Base-by-base conservation (phyloP, 306 rosid genomes). In the Oemleria cerasiformis region DNA sequence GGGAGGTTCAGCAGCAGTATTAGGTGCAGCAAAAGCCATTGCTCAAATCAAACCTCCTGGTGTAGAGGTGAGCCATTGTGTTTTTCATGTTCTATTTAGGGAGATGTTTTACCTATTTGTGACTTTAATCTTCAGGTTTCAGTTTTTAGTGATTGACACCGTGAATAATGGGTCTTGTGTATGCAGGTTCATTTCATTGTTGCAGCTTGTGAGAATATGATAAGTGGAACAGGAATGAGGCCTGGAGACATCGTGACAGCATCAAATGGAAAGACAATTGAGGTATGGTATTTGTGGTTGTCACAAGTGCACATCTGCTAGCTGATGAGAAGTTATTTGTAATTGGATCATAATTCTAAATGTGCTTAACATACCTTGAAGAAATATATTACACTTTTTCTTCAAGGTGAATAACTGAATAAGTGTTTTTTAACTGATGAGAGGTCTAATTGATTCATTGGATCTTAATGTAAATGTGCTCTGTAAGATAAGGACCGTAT, bases 181-280 rank as follows among this genome's bases (percentile, higher is more conserved):
- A 5, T 77, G 88, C 96, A 95, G 99, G 87, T 95, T 84, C 99
- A 95, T 83, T 95, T 95, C 81, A 73, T 95, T 43, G 96, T 95
- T 49, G 97, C 99, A 68, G 99, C 99, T 71, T 95, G 99, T 82
- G 99, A 95, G 90, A 95, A 95, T 75, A 95, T 95, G 99, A 95
- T 95, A n/a, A 95, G 99, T 82, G 97, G 99, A 84, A 86, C 96
- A 50, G 99, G 99, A 68, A 88, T 95, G 99, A 88, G 99, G 79
- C 99, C 99, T 45, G 99, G 97, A 65, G 99, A 95, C 68, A 64
- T 95, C 85, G 76, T 95, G 76, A 95, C 99, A 61, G 99, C 99
- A 72, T 95, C 99, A 80, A 95, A 95, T 86, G 99, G 99, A 82
- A 95, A 95, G 89, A 95, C 99, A 57, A 91, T 95, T 69, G 99